Evolutionary conservation across 176 grass and related monocot species (phyloP).

Genomic region (Chrysopogon serrulatus): DNA sequence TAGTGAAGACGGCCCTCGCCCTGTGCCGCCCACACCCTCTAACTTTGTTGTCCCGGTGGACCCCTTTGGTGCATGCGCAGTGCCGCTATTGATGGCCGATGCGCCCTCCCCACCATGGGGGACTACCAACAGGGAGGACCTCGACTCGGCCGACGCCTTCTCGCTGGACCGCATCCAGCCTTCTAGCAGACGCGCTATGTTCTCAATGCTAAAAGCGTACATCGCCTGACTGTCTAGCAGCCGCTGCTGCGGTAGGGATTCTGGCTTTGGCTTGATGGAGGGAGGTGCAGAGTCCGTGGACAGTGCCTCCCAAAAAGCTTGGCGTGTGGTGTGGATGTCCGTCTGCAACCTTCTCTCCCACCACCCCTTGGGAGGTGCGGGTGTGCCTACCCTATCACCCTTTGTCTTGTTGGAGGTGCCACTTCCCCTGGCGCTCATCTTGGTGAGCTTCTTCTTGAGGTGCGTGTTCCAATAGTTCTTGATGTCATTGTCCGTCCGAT

Average conservation of each 20-base stretch:
- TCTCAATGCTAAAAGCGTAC: slow-evolving; percentile 73
- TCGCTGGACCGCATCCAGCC: slow-evolving; percentile 36
- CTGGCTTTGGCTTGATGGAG: not conserved
- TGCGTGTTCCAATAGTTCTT: slow-evolving; percentile 99
- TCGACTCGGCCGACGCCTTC: not conserved
- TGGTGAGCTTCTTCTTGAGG: slow-evolving; percentile 77
- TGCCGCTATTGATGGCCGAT: slow-evolving; percentile 31
- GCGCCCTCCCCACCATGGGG: slow-evolving; percentile 31
- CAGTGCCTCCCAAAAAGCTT: slow-evolving; percentile 66
- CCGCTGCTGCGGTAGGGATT: too few species aligned
- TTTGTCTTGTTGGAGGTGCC: not conserved
- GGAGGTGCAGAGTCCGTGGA: slow-evolving; percentile 27
- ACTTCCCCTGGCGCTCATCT: not conserved
- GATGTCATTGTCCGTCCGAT: slow-evolving; percentile 87
- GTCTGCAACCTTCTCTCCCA: slow-evolving; percentile 80
- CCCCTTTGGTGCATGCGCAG: slow-evolving; percentile 10
- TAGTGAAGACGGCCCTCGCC: slow-evolving; percentile 5
- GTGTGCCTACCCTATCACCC: not conserved
- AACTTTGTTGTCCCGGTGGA: slow-evolving; percentile 26
- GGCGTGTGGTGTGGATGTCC: slow-evolving; percentile 71
- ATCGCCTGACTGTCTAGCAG: not conserved
- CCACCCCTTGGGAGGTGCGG: slow-evolving; percentile 54
- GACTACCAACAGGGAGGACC: not conserved
- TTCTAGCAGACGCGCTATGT: slow-evolving; percentile 73
- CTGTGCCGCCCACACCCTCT: not conserved